Evolutionary conservation across 352 stramenopile genomes (phyloP).

Genomic region (Aphanomyces euteiches): DNA sequence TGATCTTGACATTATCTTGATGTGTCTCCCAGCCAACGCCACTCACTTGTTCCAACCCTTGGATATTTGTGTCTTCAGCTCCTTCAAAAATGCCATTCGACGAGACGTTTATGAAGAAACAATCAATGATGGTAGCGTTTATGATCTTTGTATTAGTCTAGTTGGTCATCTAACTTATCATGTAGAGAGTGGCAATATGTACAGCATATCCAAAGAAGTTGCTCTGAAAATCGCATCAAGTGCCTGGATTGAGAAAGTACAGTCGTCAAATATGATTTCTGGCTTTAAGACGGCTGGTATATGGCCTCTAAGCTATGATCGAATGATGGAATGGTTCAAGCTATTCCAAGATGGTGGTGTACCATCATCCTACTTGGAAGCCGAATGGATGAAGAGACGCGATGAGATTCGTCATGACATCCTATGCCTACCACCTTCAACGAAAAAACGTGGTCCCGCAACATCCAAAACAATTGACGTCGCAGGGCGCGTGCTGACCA

Average conservation of each 20-base stretch:
- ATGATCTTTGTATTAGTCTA: not conserved
- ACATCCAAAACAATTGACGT: constrained; percentile 1
- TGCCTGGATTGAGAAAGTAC: not conserved
- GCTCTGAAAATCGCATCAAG: constrained; percentile 1
- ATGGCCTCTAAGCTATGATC: not conserved
- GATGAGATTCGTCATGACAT: not conserved
- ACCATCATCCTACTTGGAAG: constrained; percentile 5
- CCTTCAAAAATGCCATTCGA: constrained; percentile 14
- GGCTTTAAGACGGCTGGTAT: constrained; percentile 4
- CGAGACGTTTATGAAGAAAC: not conserved
- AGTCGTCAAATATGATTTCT: not conserved
- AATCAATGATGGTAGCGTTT: not conserved
- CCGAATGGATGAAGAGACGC: constrained; percentile 2
- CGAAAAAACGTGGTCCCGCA: not conserved
- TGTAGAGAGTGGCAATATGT: constrained; percentile 4
- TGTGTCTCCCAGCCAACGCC: not conserved
- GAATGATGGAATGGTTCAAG: constrained; percentile 2
- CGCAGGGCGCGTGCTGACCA: not conserved
- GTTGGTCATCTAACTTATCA: not conserved
- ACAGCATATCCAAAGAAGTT: not conserved
- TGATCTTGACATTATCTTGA: constrained; percentile 1
- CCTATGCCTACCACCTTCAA: not conserved
- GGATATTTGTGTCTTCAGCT: constrained; percentile 12
- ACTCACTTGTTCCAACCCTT: constrained; percentile 17
- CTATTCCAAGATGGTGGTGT: constrained; percentile 5